A percentile compares a stretch with the other conserved stretches of the same genome.
These are phyloP conservation scores for Bruguiera sexangula DNA, from an alignment of 345 rosid species.

Conservation along the genomic window DNA sequence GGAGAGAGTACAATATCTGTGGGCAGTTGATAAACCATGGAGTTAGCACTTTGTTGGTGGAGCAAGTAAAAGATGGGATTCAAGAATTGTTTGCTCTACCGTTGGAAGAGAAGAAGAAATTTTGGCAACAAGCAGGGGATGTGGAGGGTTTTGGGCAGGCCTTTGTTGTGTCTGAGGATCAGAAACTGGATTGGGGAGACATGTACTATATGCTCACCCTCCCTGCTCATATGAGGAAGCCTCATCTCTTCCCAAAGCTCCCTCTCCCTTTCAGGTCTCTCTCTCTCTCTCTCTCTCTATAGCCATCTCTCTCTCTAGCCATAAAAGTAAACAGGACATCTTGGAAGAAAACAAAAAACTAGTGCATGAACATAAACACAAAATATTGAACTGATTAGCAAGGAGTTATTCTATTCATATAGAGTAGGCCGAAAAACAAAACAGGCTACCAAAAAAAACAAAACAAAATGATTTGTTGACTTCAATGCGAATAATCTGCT, in stretches of 20 bases:
- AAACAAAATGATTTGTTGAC: too few relatives aligned
- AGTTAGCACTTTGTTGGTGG: constrained; percentile 5
- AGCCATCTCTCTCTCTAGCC: too few relatives aligned
- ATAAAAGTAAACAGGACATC: not conserved
- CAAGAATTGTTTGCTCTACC: constrained; percentile 11
- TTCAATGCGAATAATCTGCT: too few relatives aligned
- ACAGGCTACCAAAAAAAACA: too few relatives aligned
- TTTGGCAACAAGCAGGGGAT: not conserved
- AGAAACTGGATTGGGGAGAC: constrained; percentile 20
- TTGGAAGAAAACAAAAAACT: too few relatives aligned
- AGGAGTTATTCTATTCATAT: too few relatives aligned
- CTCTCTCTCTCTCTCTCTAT: too few relatives aligned
- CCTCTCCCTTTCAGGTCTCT: constrained; percentile 4
- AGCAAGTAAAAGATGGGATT: constrained; percentile 5
- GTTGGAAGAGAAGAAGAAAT: constrained; percentile 12
- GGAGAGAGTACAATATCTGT: too few relatives aligned
- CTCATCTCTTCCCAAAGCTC: not conserved
- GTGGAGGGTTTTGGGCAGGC: constrained; percentile 17
- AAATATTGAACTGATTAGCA: too few relatives aligned
- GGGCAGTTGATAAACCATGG: constrained; percentile 20
- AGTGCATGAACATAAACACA: too few relatives aligned
- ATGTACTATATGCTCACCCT: constrained; percentile 8
- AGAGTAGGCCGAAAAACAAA: too few relatives aligned
- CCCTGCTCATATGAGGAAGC: constrained; percentile 9
- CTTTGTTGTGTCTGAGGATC: constrained; percentile 20